These are phyloP conservation scores for Phytophthora rubi DNA, from an alignment of 352 stramenopile species.

Conservation along the genomic window DNA sequence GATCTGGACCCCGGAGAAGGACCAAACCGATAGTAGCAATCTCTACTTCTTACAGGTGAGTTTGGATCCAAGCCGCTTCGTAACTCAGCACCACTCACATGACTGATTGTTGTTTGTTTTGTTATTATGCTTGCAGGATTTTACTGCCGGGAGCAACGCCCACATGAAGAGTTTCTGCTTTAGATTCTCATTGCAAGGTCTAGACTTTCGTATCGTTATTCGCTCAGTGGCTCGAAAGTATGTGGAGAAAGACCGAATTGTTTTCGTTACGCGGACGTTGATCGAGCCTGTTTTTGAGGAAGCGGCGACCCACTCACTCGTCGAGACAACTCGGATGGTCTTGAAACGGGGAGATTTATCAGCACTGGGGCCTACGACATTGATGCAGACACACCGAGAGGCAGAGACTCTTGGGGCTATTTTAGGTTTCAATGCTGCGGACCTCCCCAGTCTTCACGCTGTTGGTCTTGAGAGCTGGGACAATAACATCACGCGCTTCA, in stretches of 20 bases:
- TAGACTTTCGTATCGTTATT: conserved; percentile 14
- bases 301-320: neutral
- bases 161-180: conserved; percentile 25
- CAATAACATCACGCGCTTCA: neutral
- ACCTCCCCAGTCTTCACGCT: conserved; percentile 7
- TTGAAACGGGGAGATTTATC: conserved; percentile 24
- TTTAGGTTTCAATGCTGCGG: neutral
- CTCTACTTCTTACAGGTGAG: conserved; percentile 25
- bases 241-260: neutral
- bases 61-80: neutral
- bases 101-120: too few relatives aligned
- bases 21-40: neutral
- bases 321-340: conserved; percentile 30
- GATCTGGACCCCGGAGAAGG: conserved; percentile 20
- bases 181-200: conserved; percentile 9
- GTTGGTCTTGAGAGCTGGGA: conserved; percentile 18
- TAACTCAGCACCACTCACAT: too few relatives aligned
- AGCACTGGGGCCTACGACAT: conserved; percentile 18
- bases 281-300: conserved; percentile 24
- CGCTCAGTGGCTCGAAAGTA: conserved; percentile 26
- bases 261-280: conserved; percentile 25
- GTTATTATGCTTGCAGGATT: conserved; percentile 7
- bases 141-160: conserved; percentile 18
- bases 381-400: conserved; percentile 34
- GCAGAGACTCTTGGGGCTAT: neutral